These are phyloP conservation scores for Brasilioporus rufonigricans DNA, from an alignment of 768 basidiomycete species.

Conservation along the genomic window DNA sequence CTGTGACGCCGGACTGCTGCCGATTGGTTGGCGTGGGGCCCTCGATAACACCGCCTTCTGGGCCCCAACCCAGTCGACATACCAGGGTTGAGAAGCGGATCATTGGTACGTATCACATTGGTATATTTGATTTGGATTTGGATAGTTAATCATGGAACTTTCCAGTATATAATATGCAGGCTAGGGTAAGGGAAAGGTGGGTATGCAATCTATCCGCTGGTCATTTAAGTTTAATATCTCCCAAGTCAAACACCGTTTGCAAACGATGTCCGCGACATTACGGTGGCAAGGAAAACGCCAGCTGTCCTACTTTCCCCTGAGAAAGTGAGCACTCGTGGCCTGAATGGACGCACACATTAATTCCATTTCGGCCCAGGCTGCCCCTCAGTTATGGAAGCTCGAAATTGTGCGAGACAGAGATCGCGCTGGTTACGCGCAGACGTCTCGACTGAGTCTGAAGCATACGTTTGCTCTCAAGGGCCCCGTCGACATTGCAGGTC, in stretches of 20 bases:
- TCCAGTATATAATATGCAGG: conserved; percentile 48
- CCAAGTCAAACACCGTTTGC: conserved; percentile 52
- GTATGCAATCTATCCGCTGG: conserved; percentile 7
- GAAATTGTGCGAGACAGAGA: conserved; percentile 55
- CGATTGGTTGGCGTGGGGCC: conserved; percentile 52
- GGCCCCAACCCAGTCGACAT: conserved; percentile 45
- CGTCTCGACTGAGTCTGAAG: conserved; percentile 38
- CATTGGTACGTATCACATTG: conserved; percentile 37
- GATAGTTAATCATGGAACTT: conserved; percentile 1
- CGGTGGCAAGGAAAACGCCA: conserved; percentile 43
- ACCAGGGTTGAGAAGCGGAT: conserved; percentile 54
- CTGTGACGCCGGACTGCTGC: conserved; percentile 44
- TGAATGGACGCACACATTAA: conserved; percentile 4
- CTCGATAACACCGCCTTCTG: conserved; percentile 39
- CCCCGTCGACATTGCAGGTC: conserved; percentile 71
- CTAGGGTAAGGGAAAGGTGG: conserved; percentile 44
- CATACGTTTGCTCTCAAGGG: conserved; percentile 75
- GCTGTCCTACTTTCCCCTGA: conserved; percentile 42
- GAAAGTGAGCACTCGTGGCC: conserved; percentile 21
- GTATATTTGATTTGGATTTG: background rate
- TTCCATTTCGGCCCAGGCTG: conserved; percentile 42
- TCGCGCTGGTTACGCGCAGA: conserved; percentile 35
- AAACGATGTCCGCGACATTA: conserved; percentile 53
- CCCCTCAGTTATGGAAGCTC: conserved; percentile 78
- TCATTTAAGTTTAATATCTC: conserved; percentile 11